Percentiles rank a stretch among this genome's conserved stretches.
phyloP scores from a whole-genome alignment of 345 rosid genomes.

The Salix exigua region DNA sequence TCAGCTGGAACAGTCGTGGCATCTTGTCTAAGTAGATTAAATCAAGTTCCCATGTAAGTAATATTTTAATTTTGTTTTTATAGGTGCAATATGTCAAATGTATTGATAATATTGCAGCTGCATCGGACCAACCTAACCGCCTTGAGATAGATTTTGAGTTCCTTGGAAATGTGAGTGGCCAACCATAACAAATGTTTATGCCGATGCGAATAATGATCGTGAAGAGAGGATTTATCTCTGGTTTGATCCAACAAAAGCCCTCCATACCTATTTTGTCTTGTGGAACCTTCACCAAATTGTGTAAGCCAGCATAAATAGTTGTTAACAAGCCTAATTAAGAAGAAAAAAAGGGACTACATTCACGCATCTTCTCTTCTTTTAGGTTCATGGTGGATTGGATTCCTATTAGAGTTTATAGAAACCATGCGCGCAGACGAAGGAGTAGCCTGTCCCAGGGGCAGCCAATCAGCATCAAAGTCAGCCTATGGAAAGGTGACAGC shows the following conservation, averaged over 20 bases:
- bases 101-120: constrained; percentile 31
- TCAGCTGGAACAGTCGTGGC: constrained; percentile 88
- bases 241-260: constrained; percentile 69
- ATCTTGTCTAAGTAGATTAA: constrained; percentile 21
- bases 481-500: too few species aligned
- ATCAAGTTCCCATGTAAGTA: background rate
- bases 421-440: too few species aligned
- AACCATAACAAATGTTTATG: constrained; percentile 75
- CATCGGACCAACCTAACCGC: constrained; percentile 68
- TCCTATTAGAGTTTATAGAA: too few species aligned
- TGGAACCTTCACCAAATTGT: too few species aligned
- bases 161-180: constrained; percentile 62
- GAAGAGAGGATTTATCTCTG: constrained; percentile 78
- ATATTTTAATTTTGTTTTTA: background rate
- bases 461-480: too few species aligned
- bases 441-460: too few species aligned
- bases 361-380: too few species aligned
- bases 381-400: too few species aligned
- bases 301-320: too few species aligned
- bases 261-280: constrained; percentile 13
- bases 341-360: too few species aligned
- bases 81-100: background rate
- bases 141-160: constrained; percentile 86
- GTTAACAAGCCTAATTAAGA: too few species aligned
- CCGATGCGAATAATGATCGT: constrained; percentile 60